Evolutionary conservation across 495 filamentous ascomycete species (phyloP).

Genomic region (Staphylotrichum longicolle): DNA sequence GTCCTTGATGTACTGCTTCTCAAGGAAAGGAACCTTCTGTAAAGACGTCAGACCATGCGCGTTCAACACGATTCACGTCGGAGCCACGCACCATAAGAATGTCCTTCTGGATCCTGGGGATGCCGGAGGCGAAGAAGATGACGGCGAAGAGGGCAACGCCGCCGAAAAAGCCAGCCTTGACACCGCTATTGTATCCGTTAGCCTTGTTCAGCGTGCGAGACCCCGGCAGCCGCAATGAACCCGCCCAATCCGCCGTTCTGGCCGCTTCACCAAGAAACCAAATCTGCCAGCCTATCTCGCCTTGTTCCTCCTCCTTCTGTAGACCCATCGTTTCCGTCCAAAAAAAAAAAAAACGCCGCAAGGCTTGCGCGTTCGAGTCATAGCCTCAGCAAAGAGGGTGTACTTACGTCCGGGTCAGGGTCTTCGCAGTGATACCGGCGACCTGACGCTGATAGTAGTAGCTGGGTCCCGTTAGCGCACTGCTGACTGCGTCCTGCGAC

Average conservation of each 20-base stretch:
- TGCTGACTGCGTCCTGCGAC: not conserved
- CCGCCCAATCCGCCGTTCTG: not conserved
- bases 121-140: conserved; percentile 59
- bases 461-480: conserved; percentile 38
- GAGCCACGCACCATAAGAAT: conserved; percentile 45
- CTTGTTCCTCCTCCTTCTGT: too few species aligned
- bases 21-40: conserved; percentile 55
- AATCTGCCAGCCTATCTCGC: too few species aligned
- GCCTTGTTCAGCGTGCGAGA: not conserved
- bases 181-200: conserved; percentile 36
- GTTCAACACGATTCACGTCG: not conserved
- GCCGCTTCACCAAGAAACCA: not conserved
- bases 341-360: too few species aligned
- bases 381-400: not conserved
- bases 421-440: conserved; percentile 39
- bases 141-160: conserved; percentile 55
- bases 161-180: conserved; percentile 50
- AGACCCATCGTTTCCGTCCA: too few species aligned
- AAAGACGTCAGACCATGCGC: conserved; percentile 25
- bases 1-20: conserved; percentile 48
- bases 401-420: conserved; percentile 41
- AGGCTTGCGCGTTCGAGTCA: too few species aligned
- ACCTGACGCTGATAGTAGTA: conserved; percentile 49
- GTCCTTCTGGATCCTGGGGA: conserved; percentile 54
- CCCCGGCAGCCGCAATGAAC: not conserved